Evolutionary conservation across 2,329 filamentous ascomycete species (phyloP).

Genomic region (Eurotiales sp.): DNA sequence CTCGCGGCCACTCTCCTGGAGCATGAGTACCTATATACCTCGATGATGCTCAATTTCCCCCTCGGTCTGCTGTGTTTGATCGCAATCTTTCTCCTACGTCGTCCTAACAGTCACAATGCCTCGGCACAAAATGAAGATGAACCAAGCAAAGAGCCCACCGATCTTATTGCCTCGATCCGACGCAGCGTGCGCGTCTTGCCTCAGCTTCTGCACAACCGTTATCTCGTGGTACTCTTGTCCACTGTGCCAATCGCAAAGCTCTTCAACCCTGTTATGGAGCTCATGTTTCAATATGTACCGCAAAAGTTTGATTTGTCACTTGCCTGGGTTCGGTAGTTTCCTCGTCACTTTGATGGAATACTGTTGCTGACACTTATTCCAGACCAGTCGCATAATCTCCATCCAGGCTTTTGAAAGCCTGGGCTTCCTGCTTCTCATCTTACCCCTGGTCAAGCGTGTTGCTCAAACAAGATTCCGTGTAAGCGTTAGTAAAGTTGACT

Average conservation of each 20-base stretch:
- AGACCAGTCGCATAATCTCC: conserved; percentile 5
- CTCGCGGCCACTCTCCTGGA: conserved; percentile 2
- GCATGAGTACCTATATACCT: neutral
- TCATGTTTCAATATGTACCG: conserved; percentile 9
- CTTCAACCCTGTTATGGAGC: conserved; percentile 3
- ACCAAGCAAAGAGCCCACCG: neutral
- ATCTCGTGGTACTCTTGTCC: neutral
- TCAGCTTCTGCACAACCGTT: neutral
- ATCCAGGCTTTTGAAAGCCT: conserved; percentile 5
- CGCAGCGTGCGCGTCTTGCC: neutral
- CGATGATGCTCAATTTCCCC: conserved; percentile 5
- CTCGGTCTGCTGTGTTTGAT: neutral
- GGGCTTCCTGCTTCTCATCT: neutral
- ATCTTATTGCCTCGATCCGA: neutral
- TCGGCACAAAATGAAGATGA: neutral
- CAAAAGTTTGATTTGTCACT: conserved; percentile 3
- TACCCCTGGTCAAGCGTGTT: neutral
- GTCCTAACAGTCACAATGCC: neutral
- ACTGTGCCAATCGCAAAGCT: conserved; percentile 3
- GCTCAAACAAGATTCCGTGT: neutral
- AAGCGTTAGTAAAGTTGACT: neutral
- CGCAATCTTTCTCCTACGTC: neutral
- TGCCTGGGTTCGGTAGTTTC: neutral
- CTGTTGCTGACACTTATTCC: neutral
- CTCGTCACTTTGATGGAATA: neutral